These are phyloP conservation scores for Solanum pimpinellifolium DNA, from an alignment of 257 asterid species.

Conservation along the genomic window DNA sequence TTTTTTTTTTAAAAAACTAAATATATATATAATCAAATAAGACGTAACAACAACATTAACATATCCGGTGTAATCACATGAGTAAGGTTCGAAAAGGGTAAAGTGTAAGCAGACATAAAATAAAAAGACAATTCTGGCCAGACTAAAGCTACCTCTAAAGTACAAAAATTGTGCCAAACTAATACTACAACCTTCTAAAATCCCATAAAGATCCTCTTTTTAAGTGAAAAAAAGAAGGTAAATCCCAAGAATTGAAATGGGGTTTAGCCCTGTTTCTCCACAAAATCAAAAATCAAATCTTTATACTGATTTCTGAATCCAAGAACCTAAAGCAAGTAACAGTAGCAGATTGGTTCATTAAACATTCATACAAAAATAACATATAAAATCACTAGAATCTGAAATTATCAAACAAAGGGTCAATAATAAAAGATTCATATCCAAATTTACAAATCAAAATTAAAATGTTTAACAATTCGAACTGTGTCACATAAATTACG, in stretches of 20 bases:
- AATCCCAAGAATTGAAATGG: neutral
- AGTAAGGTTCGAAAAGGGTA: neutral
- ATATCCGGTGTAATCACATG: rapidly evolving
- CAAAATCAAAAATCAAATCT: neutral
- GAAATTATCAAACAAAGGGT: neutral
- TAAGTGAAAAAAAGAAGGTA: neutral
- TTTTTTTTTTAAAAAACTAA: too few species aligned
- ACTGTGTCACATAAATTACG: neutral
- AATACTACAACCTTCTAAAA: neutral
- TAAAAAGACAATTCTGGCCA: neutral
- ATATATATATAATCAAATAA: neutral
- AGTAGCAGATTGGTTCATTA: neutral
- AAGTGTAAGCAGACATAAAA: neutral
- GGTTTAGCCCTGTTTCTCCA: neutral
- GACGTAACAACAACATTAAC: neutral
- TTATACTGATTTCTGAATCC: neutral
- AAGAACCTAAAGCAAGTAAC: neutral
- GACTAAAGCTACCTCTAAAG: neutral
- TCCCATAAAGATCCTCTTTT: neutral
- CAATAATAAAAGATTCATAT: neutral
- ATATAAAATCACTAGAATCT: neutral
- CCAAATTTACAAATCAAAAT: neutral
- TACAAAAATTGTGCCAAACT: neutral
- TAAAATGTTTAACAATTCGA: too few species aligned
- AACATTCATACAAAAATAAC: neutral